Evolutionary conservation across 2,329 filamentous ascomycete genomes (phyloP).

Genomic region (Hansfordia pulvinata): DNA sequence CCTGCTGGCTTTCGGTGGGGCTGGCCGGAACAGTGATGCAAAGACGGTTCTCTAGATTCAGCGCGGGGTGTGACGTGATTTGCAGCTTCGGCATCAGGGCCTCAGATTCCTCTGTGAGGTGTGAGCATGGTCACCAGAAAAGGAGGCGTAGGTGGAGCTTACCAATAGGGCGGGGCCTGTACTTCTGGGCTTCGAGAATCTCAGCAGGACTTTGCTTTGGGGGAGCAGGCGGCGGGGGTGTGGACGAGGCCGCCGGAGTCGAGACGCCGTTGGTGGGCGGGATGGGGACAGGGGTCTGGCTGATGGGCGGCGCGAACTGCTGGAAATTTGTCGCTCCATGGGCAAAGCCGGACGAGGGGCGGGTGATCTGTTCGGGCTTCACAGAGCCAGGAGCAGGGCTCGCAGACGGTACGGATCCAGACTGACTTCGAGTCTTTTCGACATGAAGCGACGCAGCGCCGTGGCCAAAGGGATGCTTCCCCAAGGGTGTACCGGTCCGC

Average conservation of each 20-base stretch:
- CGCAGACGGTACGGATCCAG: constrained; percentile 27
- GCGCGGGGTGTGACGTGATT: constrained; percentile 39
- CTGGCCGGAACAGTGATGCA: constrained; percentile 52
- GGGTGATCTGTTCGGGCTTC: constrained; percentile 21
- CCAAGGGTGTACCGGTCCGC: constrained; percentile 15
- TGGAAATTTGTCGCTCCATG: constrained; percentile 15
- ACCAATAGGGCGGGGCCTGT: constrained; percentile 16
- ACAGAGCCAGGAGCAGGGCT: constrained; percentile 24
- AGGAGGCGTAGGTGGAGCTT: constrained; percentile 3
- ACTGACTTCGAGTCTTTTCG: constrained; percentile 26
- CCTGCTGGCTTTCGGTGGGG: constrained; percentile 53
- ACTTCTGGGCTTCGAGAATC: constrained; percentile 18
- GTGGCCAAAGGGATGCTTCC: constrained; percentile 15
- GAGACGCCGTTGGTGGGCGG: too few species aligned
- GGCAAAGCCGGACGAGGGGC: constrained; percentile 17
- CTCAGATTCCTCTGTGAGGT: constrained; percentile 11
- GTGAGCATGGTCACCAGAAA: constrained; percentile 5
- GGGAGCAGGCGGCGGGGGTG: constrained; percentile 9
- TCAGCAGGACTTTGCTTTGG: constrained; percentile 16
- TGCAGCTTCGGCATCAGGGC: constrained; percentile 15
- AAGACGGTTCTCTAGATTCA: constrained; percentile 48
- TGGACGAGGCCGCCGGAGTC: too few species aligned
- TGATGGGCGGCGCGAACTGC: constrained; percentile 10
- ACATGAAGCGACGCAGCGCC: constrained; percentile 11
- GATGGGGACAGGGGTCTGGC: constrained; percentile 6